Evolutionary conservation across 2,329 filamentous ascomycete genomes (phyloP), one percentile per base, ranked within the genome.

Genomic region (Aspergillus sp.): DNA sequence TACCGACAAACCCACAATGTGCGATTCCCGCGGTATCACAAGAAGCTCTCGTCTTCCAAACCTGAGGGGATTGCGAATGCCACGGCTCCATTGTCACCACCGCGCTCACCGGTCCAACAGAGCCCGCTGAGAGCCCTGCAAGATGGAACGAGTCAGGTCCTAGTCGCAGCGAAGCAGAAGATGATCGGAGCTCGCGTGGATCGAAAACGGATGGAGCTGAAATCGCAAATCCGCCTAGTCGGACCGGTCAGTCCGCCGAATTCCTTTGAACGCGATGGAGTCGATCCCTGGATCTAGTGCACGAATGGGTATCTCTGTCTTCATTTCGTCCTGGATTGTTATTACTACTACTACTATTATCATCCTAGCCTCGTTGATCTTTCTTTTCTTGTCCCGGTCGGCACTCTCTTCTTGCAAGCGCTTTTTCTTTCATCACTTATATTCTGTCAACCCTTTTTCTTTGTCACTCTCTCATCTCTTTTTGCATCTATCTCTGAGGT

Each of bases 161-260:
- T 70, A 1, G 57, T 63, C 5, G 74, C 69, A 2, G 74, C 74
- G 3, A 71, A 70, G 60, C 72, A 70, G 60, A 77, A 68, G 61
- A 67, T 78, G 49, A 67, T 63, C 14, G 68, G 70, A 46, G 65
- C 70, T 12, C 69, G 71, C 24, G 71, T 74, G 14, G 73, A 78
- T 55, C 73, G 73, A 31, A 66, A 75, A 24, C 69, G 73, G 36
- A 71, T 70, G 54, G 68, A 71, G 52, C 56, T 80, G 55, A 79
- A 79, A 65, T 69, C 75, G 20, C 73, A 75, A 52, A 80, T 79
- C 51, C 74, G 71, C 50, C 29, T 79, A 24, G 67, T 79, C 32
- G 75, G 77, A 4, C 75, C 75, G 12, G 69, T 73, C 6, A 73
- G 75, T 45, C 67, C 72, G 4, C 68, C 71, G 55, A 65, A 61